A percentile compares a stretch with the other conserved stretches of the same genome.
phyloP scores from a whole-genome alignment of 208 protist genomes.

The Leishmania gerbilli region DNA sequence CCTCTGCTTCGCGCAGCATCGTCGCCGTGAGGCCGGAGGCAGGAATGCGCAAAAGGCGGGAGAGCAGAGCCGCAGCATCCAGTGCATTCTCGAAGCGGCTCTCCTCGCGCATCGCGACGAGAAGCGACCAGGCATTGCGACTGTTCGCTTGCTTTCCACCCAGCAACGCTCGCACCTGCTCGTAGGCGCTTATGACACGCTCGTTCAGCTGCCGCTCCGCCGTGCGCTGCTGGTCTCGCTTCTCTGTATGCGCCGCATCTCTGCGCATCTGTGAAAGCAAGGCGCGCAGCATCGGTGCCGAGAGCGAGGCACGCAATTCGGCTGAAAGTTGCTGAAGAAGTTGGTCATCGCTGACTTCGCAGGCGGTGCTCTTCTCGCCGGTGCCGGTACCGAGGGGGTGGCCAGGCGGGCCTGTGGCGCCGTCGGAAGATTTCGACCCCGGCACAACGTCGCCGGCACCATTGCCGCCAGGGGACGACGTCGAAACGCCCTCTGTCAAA shows the following conservation, averaged over 20 bases:
- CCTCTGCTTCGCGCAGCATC: slow-evolving; percentile 30
- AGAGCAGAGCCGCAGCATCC: slow-evolving; percentile 45
- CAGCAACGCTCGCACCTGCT: slow-evolving; percentile 68
- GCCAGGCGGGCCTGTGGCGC: not conserved
- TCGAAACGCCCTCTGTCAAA: not conserved
- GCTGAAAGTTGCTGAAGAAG: slow-evolving; percentile 55
- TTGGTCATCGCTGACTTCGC: slow-evolving; percentile 20
- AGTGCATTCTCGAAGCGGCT: slow-evolving; percentile 67
- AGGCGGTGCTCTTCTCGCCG: not conserved
- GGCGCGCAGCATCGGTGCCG: slow-evolving; percentile 44
- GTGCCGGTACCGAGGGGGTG: not conserved
- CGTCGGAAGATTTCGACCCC: not conserved
- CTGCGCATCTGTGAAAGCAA: slow-evolving; percentile 72
- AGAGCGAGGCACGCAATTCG: slow-evolving; percentile 69
- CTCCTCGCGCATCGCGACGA: slow-evolving; percentile 51
- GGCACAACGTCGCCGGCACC: not conserved
- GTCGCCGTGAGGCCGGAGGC: slow-evolving; percentile 42
- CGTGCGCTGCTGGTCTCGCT: slow-evolving; percentile 47
- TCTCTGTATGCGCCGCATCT: slow-evolving; percentile 47
- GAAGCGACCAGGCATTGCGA: slow-evolving; percentile 38
- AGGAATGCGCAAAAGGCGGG: slow-evolving; percentile 37
- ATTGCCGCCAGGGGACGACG: not conserved
- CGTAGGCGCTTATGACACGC: slow-evolving; percentile 65
- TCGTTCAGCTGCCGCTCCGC: slow-evolving; percentile 61
- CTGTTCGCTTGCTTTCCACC: slow-evolving; percentile 38